Evolutionary conservation across 1,139 yeast genomes (phyloP).

Genomic region (Trichomonascaceae sp.): DNA sequence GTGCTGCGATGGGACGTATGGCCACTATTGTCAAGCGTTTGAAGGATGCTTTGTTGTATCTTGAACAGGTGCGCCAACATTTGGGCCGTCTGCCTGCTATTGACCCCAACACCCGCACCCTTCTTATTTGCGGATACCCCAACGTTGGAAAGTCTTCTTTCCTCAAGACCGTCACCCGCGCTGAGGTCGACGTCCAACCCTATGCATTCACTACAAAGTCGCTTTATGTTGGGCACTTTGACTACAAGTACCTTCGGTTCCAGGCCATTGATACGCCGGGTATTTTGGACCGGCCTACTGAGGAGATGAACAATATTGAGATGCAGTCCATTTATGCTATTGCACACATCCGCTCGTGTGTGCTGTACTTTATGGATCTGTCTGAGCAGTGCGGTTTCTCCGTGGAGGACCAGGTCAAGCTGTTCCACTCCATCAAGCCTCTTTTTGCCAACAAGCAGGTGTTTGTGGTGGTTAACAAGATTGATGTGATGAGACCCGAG

Average conservation of each 20-base stretch:
- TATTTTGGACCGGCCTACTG: slow-evolving; percentile 95
- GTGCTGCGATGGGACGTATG: slow-evolving; percentile 99
- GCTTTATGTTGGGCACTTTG: slow-evolving; percentile 92
- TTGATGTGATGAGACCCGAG: slow-evolving; percentile 76
- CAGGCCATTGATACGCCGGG: slow-evolving; percentile 99
- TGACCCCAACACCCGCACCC: slow-evolving; percentile 96
- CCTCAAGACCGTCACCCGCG: slow-evolving; percentile 84
- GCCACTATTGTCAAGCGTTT: slow-evolving; percentile 92
- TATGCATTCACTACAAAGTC: slow-evolving; percentile 97
- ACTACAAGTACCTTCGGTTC: slow-evolving; percentile 90
- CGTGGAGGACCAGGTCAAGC: slow-evolving; percentile 91
- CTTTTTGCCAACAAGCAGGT: slow-evolving; percentile 94
- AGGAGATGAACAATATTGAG: slow-evolving; percentile 98
- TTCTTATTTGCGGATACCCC: slow-evolving; percentile 96
- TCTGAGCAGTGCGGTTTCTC: slow-evolving; percentile 99
- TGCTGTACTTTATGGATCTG: slow-evolving; percentile 92
- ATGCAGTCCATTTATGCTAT: slow-evolving; percentile 98
- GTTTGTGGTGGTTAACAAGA: slow-evolving; percentile 87
- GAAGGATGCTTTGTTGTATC: slow-evolving; percentile 82
- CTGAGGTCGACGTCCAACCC: slow-evolving; percentile 98
- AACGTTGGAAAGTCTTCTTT: slow-evolving; percentile 98
- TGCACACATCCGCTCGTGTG: slow-evolving; percentile 95
- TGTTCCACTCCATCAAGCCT: slow-evolving; percentile 94
- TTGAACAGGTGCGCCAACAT: slow-evolving; percentile 98
- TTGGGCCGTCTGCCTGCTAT: slow-evolving; percentile 95